Percentiles rank a stretch among this genome's conserved stretches.
phyloP scores from a whole-genome alignment of 352 stramenopile genomes.

The Elongisporangium undulatum region DNA sequence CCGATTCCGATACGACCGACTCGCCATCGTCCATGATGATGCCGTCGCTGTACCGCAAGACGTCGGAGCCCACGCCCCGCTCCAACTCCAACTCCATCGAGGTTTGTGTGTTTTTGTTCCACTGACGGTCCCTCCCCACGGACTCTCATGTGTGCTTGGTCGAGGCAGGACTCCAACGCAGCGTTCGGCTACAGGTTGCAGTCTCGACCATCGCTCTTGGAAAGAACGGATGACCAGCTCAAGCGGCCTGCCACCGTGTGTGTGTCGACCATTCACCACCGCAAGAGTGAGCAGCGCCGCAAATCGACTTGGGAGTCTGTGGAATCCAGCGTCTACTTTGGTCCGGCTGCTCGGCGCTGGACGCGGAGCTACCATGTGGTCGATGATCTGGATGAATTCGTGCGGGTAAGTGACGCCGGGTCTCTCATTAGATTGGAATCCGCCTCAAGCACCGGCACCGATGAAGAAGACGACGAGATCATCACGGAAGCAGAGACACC shows the following conservation, averaged over 20 bases:
- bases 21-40: constrained; percentile 26
- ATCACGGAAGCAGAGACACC: constrained; percentile 19
- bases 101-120: constrained; percentile 3
- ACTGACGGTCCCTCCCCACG: too few relatives aligned
- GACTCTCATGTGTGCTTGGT: too few relatives aligned
- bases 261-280: constrained; percentile 36
- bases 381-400: constrained; percentile 54
- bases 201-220: constrained; percentile 37
- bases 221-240: constrained; percentile 44
- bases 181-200: neutral
- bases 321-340: constrained; percentile 53
- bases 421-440: neutral
- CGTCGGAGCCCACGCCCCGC: constrained; percentile 50
- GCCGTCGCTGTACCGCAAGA: constrained; percentile 42
- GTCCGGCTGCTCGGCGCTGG: constrained; percentile 51
- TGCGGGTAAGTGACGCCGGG: constrained; percentile 12
- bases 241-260: constrained; percentile 58
- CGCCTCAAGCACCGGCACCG: constrained; percentile 2
- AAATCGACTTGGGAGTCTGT: constrained; percentile 61
- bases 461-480: constrained; percentile 10
- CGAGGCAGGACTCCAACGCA: neutral
- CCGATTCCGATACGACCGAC: constrained; percentile 58
- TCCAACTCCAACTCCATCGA: constrained; percentile 17
- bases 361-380: constrained; percentile 61
- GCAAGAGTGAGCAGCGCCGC: constrained; percentile 27